Evolutionary conservation across 768 basidiomycete genomes (phyloP).

Genomic region (Calocera cornea): DNA sequence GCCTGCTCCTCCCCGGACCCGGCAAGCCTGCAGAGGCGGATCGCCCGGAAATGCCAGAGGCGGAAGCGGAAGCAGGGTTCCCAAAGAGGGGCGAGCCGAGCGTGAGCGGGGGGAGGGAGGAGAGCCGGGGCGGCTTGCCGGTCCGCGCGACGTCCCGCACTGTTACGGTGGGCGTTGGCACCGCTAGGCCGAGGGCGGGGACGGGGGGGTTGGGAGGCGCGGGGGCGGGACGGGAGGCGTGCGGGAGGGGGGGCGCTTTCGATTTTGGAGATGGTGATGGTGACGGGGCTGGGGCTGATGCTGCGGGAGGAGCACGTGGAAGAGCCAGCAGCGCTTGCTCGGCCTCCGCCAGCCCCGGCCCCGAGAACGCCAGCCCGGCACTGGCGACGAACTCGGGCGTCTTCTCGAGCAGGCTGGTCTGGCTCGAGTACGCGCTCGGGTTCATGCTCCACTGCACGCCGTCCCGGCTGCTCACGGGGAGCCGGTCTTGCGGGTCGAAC

Average conservation of each 20-base stretch:
- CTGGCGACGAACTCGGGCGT: background rate
- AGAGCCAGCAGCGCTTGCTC: too few relatives aligned
- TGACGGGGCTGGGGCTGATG: too few relatives aligned
- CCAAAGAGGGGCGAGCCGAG: background rate
- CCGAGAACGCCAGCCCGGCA: too few relatives aligned
- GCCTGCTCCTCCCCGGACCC: too few relatives aligned
- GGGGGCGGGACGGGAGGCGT: background rate
- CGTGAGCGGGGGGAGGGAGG: background rate
- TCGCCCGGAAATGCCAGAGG: too few relatives aligned
- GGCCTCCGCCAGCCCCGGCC: too few relatives aligned
- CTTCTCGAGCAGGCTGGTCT: background rate
- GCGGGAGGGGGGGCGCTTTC: too few relatives aligned
- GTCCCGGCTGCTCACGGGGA: background rate
- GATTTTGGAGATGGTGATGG: too few relatives aligned
- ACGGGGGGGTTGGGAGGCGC: background rate
- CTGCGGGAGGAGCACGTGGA: too few relatives aligned
- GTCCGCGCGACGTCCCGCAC: background rate
- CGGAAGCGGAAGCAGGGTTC: too few relatives aligned
- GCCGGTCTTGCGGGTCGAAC: background rate
- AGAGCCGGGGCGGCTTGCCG: background rate
- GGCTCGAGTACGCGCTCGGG: background rate
- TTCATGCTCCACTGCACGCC: background rate
- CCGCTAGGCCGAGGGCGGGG: background rate
- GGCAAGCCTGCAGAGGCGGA: background rate
- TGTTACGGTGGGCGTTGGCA: background rate